Conservation (phyloP, 495 filamentous ascomycete genomes). For the Articulospora tetracladia region DNA sequence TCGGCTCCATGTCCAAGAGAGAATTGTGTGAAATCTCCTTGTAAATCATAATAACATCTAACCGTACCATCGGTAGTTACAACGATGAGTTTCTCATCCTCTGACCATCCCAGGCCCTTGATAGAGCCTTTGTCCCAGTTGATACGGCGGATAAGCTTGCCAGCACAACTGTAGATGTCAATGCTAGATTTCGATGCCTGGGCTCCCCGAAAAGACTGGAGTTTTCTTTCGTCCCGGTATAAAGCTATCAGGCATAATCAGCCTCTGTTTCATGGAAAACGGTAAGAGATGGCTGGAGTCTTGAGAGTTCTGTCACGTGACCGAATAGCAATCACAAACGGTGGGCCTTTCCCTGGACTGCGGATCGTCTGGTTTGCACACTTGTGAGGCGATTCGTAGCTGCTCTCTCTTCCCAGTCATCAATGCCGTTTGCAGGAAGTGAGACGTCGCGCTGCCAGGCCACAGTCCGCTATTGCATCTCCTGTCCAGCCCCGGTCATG, state of each 20-base stretch:
- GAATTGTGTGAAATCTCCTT: slow-evolving; percentile 93
- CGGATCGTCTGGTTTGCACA: background rate
- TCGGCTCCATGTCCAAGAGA: slow-evolving; percentile 90
- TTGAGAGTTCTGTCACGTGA: background rate
- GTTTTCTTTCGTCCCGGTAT: slow-evolving; percentile 81
- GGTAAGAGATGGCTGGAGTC: no score
- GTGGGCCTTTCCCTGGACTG: background rate
- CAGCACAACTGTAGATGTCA: slow-evolving; percentile 90
- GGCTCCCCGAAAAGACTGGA: slow-evolving; percentile 69
- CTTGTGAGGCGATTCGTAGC: background rate
- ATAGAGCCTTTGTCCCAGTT: slow-evolving; percentile 91
- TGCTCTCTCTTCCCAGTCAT: background rate
- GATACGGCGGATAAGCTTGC: slow-evolving; percentile 65
- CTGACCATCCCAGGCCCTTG: slow-evolving; percentile 91
- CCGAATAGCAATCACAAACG: background rate
- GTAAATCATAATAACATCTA: slow-evolving; percentile 84
- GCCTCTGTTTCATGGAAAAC: no score
- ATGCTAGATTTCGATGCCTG: slow-evolving; percentile 77
- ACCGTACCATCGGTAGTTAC: slow-evolving; percentile 89
- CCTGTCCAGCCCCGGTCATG: background rate
- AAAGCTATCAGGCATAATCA: slow-evolving; percentile 61
- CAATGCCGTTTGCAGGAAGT: no score
- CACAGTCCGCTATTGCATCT: background rate
- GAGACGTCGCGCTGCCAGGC: no score
- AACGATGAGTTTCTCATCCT: slow-evolving; percentile 89